Evolutionary conservation across 352 stramenopile species (phyloP), one percentile per base, ranked within the genome.

Genomic region (Pythium dissotocum): DNA sequence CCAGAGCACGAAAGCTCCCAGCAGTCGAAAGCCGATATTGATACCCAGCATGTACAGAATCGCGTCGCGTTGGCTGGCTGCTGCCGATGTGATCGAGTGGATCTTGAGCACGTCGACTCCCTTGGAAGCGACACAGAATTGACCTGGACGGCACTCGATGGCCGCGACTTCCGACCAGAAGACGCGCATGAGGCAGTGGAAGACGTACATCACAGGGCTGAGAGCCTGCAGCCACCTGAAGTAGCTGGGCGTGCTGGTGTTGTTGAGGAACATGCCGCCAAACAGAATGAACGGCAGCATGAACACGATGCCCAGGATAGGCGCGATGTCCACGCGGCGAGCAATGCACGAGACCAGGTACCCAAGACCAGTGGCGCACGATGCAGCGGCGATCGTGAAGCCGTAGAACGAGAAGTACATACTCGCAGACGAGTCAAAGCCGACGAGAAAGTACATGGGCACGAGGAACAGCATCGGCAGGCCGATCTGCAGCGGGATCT

Each of bases 251-350:
- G 71, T 76, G 33, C 57, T 73, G 8, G 65, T 46, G 16, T 46
- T 64, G 46, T 79, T 83, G 46, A 83, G 32, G 35, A 83, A 80
- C 30, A 80, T 52, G 2, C 73, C 76, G 28, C 76, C 76, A 63
- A 80, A 83, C 13, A 83, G 67, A 8, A 79, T 40, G 42, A 78
- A 75, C 8, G 76, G 76, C n/a, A 83, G 62, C 36, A 79, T 77
- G 40, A 78, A 72, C 21, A 77, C 16, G 24, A 79, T 70, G 16
- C 73, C 74, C 2, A 83, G 24, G 33, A 83, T 73, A 18, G 70
- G 71, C 13, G 71, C 72, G 26, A 80, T 54, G n/a, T 83, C 67
- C 4, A 75, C 60, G 18, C 59, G 62, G 4, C 61, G 44, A 3
- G 65, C 44, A 38, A 83, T 44, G 48, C 76, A 83, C 48, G 70